These are phyloP conservation scores for Lipomyces starkeyi DNA, from an alignment of 805 yeast genomes.

Conservation along the genomic window DNA sequence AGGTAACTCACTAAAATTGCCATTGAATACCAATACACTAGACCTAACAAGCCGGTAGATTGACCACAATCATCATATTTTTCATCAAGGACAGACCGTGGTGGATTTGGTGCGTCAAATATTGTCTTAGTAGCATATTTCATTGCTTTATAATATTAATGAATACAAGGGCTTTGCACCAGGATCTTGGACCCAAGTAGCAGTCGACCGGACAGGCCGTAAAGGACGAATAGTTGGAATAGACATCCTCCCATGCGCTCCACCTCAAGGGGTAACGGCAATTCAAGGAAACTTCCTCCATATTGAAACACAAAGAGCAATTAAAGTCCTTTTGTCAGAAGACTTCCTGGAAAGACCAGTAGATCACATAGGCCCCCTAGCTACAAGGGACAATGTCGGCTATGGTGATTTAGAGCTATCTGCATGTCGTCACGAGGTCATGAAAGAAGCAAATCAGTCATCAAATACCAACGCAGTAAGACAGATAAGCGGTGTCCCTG, in stretches of 20 bases:
- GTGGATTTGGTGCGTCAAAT: conserved; percentile 66
- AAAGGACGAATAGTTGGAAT: conserved; percentile 74
- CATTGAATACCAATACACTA: background rate
- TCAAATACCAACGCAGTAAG: conserved; percentile 11
- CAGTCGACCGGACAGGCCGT: conserved; percentile 57
- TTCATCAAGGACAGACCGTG: conserved; percentile 62
- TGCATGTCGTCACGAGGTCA: conserved; percentile 23
- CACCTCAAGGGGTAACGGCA: conserved; percentile 79
- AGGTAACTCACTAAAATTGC: conserved; percentile 13
- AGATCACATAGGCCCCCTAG: conserved; percentile 13
- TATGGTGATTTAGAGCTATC: conserved; percentile 42
- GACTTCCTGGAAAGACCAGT: conserved; percentile 42
- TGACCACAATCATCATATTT: conserved; percentile 65
- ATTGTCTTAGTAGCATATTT: background rate
- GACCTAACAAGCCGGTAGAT: conserved; percentile 49
- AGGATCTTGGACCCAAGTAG: conserved; percentile 94
- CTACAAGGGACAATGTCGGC: conserved; percentile 22
- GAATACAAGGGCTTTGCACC: conserved; percentile 72
- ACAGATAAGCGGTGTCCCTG: conserved; percentile 36
- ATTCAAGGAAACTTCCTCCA: conserved; percentile 89
- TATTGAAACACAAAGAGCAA: conserved; percentile 61
- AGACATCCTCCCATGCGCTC: conserved; percentile 77
- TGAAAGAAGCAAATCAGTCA: background rate
- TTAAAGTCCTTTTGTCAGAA: conserved; percentile 57
- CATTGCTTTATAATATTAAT: conserved; percentile 1